These are phyloP conservation scores for Porogramme epimiltina DNA, from an alignment of 1,284 basidiomycete species.

Conservation along the genomic window DNA sequence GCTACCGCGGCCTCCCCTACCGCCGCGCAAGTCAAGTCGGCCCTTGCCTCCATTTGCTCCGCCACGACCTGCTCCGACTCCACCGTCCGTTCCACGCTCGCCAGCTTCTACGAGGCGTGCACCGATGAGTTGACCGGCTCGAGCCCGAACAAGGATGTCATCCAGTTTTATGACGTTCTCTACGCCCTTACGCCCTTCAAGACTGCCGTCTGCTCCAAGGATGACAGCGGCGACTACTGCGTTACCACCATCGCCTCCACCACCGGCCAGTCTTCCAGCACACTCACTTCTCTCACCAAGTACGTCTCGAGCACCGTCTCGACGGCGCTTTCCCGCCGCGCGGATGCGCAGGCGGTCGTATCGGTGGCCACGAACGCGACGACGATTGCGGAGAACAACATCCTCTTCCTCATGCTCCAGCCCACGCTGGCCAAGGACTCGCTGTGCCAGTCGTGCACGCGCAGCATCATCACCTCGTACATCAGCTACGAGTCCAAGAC, in stretches of 20 bases:
- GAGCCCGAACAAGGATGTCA: slow-evolving; percentile 48
- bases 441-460: slow-evolving; percentile 84
- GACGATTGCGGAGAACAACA: slow-evolving; percentile 63
- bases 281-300: slow-evolving; percentile 26
- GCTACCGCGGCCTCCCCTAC: slow-evolving; percentile 36
- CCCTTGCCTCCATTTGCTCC: slow-evolving; percentile 64
- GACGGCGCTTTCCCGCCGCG: slow-evolving; percentile 21
- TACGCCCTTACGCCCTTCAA: slow-evolving; percentile 71
- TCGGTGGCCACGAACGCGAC: slow-evolving; percentile 64
- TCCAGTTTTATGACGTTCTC: slow-evolving; percentile 75
- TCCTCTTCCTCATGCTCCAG: slow-evolving; percentile 81
- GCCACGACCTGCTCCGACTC: slow-evolving; percentile 56
- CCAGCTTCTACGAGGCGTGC: slow-evolving; percentile 73
- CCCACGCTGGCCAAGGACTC: slow-evolving; percentile 46
- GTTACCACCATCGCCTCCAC: slow-evolving; percentile 33
- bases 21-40: slow-evolving; percentile 47
- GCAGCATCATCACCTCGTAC: slow-evolving; percentile 73
- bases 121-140: slow-evolving; percentile 65
- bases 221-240: slow-evolving; percentile 72
- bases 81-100: slow-evolving; percentile 61
- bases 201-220: slow-evolving; percentile 73
- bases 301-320: slow-evolving; percentile 11
- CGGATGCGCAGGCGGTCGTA: slow-evolving; percentile 30
- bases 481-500: slow-evolving; percentile 70
- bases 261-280: slow-evolving; percentile 17